Base-by-base conservation (phyloP, 805 yeast genomes). In the Saturnispora halmiae region DNA sequence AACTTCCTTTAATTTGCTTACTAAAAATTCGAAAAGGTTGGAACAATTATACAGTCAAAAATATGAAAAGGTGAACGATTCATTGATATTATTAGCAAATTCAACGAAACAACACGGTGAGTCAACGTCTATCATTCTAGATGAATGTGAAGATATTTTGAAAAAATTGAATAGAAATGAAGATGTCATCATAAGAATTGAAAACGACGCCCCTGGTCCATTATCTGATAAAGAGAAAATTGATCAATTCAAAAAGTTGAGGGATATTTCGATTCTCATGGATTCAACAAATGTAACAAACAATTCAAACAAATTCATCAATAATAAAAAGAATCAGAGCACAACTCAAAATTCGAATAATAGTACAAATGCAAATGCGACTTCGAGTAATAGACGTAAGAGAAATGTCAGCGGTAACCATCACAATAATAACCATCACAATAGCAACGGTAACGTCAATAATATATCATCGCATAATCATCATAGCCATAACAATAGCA, bases 81-180 rank as follows among this genome's bases (percentile, higher is more conserved):
- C 69, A 10, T 55, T 78, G 40, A 53, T 67, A 4, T 55, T 60
- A 24, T 56, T 78, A 43, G 71, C 72, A 1, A 55, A 55, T 19
- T 65, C 66, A 2, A 61, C 77, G 3, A 67, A 64, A 40, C 50
- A 60, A 15, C 77, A 74, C 46, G 74, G 75, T n/a, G 64, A 61
- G 40, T 73, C 72, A 35, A 61, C 74, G 4, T 63, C 67, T 41
- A 46, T 55, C 2, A 51, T 75, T 3, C 53, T 77, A 35, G 63
- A 59, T 30, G 70, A 73, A 38, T 70, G 74, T 41, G 70, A 70
- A 35, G 66, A 64, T 6, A 60, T 69, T 16, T 61, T 78, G 44
- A 61, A 59, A 20, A 42, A 51, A 24, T 31, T 58, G n/a, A 51
- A 53, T 22, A 45, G 56, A 32, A 51, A 48, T 38, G 60, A 53